Conservation (phyloP, 83 land plant species). For the Isoetes engelmannii region DNA sequence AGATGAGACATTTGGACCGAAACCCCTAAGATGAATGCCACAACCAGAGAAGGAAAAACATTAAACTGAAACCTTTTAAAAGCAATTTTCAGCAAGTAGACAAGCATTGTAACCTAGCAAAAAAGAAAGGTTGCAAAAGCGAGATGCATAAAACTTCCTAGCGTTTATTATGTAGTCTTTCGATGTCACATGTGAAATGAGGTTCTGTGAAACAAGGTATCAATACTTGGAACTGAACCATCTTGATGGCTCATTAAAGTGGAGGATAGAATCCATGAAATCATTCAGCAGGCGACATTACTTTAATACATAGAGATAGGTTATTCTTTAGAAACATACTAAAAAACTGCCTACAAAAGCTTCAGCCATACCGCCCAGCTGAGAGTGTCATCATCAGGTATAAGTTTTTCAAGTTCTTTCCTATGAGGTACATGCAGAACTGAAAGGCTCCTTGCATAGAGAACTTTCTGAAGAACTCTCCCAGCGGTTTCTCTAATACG, state of each 20-base stretch:
- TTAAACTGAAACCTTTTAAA: no score
- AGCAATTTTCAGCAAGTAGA: no score
- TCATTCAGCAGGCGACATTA: conserved; percentile 8
- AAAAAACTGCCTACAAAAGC: neutral
- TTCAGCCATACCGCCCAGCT: conserved; percentile 69
- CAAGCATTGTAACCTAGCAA: no score
- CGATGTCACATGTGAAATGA: no score
- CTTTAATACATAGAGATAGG: neutral
- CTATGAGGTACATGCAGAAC: conserved; percentile 56
- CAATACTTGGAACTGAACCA: neutral
- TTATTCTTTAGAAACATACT: neutral
- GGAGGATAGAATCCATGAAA: neutral
- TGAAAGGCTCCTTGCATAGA: conserved; percentile 36
- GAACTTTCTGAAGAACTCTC: conserved; percentile 49
- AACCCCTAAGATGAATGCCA: no score
- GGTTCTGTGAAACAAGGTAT: no score
- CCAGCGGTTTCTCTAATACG: conserved; percentile 81
- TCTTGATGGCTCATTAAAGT: conserved; percentile 1
- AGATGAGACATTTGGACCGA: conserved; percentile 2
- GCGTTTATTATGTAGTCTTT: no score
- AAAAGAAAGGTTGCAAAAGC: no score
- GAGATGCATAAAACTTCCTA: no score
- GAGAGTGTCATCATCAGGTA: conserved; percentile 45
- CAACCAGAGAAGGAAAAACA: no score
- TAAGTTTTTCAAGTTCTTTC: conserved; percentile 45